A percentile compares a stretch with the other conserved stretches of the same genome.
Conservation (phyloP, 257 asterid species). For the Scutellaria galericulata region DNA sequence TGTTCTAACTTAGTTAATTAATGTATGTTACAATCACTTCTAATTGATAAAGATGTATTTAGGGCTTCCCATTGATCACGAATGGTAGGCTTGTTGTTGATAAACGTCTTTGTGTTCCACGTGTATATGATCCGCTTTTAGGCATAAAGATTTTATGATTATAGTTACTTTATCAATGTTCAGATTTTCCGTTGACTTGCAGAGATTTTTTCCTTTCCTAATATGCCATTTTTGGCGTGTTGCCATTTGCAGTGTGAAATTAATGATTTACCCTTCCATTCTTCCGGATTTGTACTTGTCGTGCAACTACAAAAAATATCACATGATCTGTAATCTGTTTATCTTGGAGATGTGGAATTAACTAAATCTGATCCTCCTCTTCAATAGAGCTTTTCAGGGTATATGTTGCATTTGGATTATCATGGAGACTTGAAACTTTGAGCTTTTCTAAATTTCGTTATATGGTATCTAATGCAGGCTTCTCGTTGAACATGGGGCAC, state of each 20-base stretch:
- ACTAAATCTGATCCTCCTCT: not conserved
- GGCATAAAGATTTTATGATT: not conserved
- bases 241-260: conserved; percentile 23
- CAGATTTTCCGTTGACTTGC: not conserved
- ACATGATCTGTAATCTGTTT: conserved; percentile 4
- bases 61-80: not conserved
- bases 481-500: conserved; percentile 68
- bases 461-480: conserved; percentile 51
- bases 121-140: conserved; percentile 17
- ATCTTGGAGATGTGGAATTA: conserved; percentile 5
- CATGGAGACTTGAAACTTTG: not conserved
- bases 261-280: conserved; percentile 1
- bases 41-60: conserved; percentile 6
- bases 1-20: conserved; percentile 6
- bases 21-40: conserved; percentile 2
- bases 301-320: conserved; percentile 7
- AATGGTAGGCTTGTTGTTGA: conserved; percentile 9
- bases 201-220: not conserved
- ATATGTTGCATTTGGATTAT: conserved; percentile 4
- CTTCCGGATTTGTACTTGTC: not conserved
- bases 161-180: conserved; percentile 27
- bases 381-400: not conserved
- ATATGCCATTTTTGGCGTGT: not conserved
- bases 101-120: conserved; percentile 12
- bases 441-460: not conserved